These are phyloP conservation scores for Coemansia sp. DNA, from an alignment of 192 early-diverging fungal genomes.

Conservation along the genomic window DNA sequence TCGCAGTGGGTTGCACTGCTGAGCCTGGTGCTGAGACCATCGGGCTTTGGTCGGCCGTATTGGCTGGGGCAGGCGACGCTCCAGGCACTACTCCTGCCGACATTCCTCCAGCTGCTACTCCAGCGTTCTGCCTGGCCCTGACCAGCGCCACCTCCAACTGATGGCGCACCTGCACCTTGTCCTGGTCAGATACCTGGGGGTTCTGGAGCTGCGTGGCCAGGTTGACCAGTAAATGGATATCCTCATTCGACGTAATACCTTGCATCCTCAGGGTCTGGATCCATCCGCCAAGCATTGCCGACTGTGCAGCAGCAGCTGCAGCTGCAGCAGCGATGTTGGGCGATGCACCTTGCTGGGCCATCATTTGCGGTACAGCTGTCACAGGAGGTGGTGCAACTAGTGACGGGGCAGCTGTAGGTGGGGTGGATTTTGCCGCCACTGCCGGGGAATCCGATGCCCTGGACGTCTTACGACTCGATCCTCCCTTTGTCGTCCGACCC, in stretches of 20 bases:
- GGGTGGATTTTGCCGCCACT: conserved; percentile 18
- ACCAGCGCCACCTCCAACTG: conserved; percentile 7
- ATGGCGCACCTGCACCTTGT: conserved; percentile 1
- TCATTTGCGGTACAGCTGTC: not conserved
- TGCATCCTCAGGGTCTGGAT: conserved; percentile 10
- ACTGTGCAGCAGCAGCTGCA: not conserved
- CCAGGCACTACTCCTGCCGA: no score
- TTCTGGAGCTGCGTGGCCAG: conserved; percentile 13
- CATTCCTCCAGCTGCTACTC: not conserved
- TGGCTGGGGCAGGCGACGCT: not conserved
- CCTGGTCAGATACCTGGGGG: conserved; percentile 10
- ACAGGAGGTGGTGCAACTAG: not conserved
- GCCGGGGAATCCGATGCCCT: conserved; percentile 44
- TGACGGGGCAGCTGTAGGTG: conserved; percentile 5
- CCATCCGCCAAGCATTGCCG: not conserved
- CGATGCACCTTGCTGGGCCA: not conserved
- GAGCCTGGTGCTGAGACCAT: not conserved
- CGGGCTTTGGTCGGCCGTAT: not conserved
- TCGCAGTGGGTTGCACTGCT: not conserved
- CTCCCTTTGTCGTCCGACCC: conserved; percentile 25
- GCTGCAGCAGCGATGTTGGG: not conserved
- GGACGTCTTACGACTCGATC: conserved; percentile 18
- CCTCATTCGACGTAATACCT: conserved; percentile 13
- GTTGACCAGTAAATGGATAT: conserved; percentile 4
- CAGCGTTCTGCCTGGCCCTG: conserved; percentile 9